Evolutionary conservation across 257 asterid species (phyloP).

Genomic region (Cinchona pubescens): DNA sequence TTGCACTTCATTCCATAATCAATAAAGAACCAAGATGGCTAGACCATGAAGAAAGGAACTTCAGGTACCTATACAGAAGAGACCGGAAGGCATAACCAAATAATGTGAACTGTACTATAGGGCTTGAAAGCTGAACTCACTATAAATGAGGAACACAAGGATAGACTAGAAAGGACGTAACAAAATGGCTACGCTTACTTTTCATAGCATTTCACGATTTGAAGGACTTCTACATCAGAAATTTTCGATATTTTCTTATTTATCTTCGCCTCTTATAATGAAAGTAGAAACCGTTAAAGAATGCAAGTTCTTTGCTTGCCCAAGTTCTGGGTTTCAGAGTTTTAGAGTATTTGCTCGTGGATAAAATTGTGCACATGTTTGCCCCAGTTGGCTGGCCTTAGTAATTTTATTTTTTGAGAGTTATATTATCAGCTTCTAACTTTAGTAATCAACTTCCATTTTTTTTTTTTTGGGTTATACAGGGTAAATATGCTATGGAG

Average conservation of each 20-base stretch:
- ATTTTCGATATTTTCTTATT: background rate
- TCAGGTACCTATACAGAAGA: background rate
- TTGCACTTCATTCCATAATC: background rate
- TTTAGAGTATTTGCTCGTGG: background rate
- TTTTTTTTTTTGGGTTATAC: background rate
- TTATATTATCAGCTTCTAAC: background rate
- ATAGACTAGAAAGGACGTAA: background rate
- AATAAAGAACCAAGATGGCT: background rate
- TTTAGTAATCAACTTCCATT: background rate
- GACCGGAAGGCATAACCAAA: background rate
- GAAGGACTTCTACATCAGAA: background rate
- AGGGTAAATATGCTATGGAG: background rate
- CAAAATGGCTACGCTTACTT: background rate
- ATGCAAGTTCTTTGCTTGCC: background rate
- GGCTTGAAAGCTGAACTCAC: background rate
- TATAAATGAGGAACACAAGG: background rate
- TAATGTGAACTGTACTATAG: background rate
- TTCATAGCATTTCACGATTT: background rate
- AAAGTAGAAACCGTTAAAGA: background rate
- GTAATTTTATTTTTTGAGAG: too few species aligned
- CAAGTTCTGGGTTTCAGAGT: background rate
- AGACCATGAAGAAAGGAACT: background rate
- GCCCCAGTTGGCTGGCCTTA: background rate
- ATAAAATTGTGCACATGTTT: background rate
- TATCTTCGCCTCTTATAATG: too few species aligned